A percentile compares a stretch with the other conserved stretches of the same genome.
Conservation (phyloP, 805 yeast genomes). For the Barnettozyma californica region DNA sequence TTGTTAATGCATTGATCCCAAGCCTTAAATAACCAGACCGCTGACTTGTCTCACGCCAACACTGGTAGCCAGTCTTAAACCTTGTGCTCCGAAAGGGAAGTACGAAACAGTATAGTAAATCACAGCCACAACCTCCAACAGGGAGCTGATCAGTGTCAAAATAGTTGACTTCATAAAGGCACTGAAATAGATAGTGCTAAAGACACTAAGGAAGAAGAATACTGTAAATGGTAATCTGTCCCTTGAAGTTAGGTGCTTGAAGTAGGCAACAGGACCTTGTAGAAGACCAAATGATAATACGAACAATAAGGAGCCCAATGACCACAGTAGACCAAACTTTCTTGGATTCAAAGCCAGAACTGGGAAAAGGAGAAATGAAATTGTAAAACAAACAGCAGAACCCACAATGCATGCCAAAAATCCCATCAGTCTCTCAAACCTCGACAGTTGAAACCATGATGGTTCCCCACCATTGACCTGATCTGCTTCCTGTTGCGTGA, state of each 20-base stretch:
- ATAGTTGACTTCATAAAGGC: conserved; percentile 63
- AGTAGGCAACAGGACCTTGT: conserved; percentile 86
- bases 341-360: conserved; percentile 85
- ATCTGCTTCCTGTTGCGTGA: conserved; percentile 46
- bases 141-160: conserved; percentile 68
- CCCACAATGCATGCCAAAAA: conserved; percentile 75
- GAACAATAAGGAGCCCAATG: conserved; percentile 83
- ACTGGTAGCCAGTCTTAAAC: conserved; percentile 51
- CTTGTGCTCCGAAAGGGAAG: conserved; percentile 92
- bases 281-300: conserved; percentile 84
- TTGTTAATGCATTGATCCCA: neutral
- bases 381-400: conserved; percentile 71
- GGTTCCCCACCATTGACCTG: conserved; percentile 52
- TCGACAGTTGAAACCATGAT: conserved; percentile 65
- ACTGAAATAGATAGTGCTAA: conserved; percentile 74
- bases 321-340: conserved; percentile 88
- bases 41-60: conserved; percentile 47
- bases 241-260: conserved; percentile 65
- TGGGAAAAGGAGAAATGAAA: conserved; percentile 83
- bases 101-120: conserved; percentile 85
- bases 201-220: conserved; percentile 75
- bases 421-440: conserved; percentile 76
- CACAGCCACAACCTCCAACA: conserved; percentile 80
- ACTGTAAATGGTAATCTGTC: conserved; percentile 76
- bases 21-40: conserved; percentile 13